These are phyloP conservation scores for Beta corolliflora DNA, from an alignment of 179 eudicot genomes.

Conservation along the genomic window DNA sequence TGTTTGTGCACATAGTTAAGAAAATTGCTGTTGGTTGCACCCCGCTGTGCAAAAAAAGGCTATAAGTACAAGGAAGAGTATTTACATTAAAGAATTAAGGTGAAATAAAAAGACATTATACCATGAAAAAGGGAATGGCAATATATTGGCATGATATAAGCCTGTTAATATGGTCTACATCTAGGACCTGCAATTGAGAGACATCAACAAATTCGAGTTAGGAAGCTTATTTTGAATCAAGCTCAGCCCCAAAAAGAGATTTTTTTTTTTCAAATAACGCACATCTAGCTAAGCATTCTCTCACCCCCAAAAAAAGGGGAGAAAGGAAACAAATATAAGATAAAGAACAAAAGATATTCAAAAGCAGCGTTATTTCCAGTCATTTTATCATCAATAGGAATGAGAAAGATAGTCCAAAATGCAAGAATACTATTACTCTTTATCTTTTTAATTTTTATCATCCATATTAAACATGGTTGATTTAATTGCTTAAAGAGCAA, in stretches of 20 bases:
- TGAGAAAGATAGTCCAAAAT: not conserved
- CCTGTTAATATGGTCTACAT: constrained; percentile 85
- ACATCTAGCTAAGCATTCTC: not conserved
- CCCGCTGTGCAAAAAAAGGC: constrained; percentile 51
- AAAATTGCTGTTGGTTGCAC: constrained; percentile 84
- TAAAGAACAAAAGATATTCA: not conserved
- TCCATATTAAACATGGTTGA: not conserved
- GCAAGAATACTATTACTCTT: not conserved
- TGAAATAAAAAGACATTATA: constrained; percentile 35
- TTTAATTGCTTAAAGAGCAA: not conserved
- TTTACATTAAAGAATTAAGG: not conserved
- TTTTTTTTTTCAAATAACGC: not conserved
- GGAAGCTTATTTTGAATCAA: not conserved
- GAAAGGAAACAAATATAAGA: not conserved
- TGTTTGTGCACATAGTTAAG: constrained; percentile 68
- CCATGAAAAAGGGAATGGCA: constrained; percentile 80
- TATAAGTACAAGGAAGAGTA: constrained; percentile 1
- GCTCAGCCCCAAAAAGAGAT: not conserved
- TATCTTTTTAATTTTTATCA: not conserved
- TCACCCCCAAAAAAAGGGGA: not conserved
- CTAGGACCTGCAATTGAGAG: constrained; percentile 59
- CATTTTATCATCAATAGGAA: not conserved
- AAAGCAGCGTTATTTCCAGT: not conserved
- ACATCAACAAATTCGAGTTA: not conserved
- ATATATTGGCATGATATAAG: constrained; percentile 66